A percentile compares a stretch with the other conserved stretches of the same genome.
phyloP scores from a whole-genome alignment of 495 filamentous ascomycete species.

The Diplogelasinospora grovesii region DNA sequence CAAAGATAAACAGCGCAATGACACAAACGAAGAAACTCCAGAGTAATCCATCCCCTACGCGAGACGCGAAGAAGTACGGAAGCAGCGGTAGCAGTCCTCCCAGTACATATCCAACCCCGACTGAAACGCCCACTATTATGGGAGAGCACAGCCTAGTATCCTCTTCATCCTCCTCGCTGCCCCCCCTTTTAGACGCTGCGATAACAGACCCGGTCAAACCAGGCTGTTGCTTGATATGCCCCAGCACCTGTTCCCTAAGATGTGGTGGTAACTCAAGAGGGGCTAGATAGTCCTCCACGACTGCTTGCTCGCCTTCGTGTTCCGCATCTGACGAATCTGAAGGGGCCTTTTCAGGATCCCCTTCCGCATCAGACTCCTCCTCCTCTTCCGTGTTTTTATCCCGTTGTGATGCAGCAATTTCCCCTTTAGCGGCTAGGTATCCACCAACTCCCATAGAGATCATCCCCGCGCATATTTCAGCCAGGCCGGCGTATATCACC shows the following conservation, averaged over 20 bases:
- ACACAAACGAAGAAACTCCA: slow-evolving; percentile 67
- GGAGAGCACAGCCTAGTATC: slow-evolving; percentile 17
- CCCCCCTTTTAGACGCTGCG: too few relatives aligned
- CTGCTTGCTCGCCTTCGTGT: too few relatives aligned
- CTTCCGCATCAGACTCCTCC: too few relatives aligned
- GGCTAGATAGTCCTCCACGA: too few relatives aligned
- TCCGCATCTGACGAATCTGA: too few relatives aligned
- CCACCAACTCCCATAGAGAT: slow-evolving; percentile 68
- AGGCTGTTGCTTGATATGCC: too few relatives aligned
- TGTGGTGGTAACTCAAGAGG: too few relatives aligned
- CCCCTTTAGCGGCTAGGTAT: slow-evolving; percentile 64
- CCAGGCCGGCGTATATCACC: slow-evolving; percentile 63
- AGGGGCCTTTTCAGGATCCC: too few relatives aligned
- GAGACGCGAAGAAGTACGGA: slow-evolving; percentile 67
- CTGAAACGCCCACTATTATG: slow-evolving; percentile 37
- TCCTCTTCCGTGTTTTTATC: neutral
- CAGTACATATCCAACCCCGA: slow-evolving; percentile 66
- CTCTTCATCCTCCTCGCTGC: slow-evolving; percentile 4
- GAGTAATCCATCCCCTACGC: slow-evolving; percentile 54
- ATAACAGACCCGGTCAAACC: too few relatives aligned
- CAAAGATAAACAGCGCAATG: slow-evolving; percentile 64
- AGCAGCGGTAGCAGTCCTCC: slow-evolving; percentile 66
- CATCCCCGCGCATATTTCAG: slow-evolving; percentile 60
- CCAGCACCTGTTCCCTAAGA: too few relatives aligned
- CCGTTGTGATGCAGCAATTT: slow-evolving; percentile 32